Evolutionary conservation across 495 filamentous ascomycete genomes (phyloP), one percentile per base, ranked within the genome.

Genomic region (Sporormia fimetaria): DNA sequence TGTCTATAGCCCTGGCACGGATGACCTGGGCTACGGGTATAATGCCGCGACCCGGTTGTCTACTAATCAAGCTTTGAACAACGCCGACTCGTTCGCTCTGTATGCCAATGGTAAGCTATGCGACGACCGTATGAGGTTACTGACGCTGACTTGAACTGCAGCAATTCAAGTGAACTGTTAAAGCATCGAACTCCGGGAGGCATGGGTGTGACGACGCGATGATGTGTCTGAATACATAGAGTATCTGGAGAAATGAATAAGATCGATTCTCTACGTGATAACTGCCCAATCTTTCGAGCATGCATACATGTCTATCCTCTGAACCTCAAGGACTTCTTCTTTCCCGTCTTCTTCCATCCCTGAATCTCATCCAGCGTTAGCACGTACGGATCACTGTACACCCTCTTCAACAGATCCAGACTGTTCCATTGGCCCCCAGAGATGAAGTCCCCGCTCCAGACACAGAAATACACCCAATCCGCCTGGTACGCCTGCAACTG

Each of bases 51-150:
- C 51, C 1, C 39, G 55, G 10, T 55, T 80, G 18, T 60, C 51
- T 4, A 58, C 60, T 0, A 39, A 51, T 9, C 46, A 69, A 33
- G 75, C 74, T 21, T 44, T 80, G 18, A 51, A 60, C 40, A 78
- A 81, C 50, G 76, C 76, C 14, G 76, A 80, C 55, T 68, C 71
- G 0, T 80, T 75, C 49, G 67, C 76, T 0, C 56, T 80, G 17
- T 80, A 73, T 54, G 68, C 75, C 17, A 76, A 76, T 46, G 67
- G 67, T 68, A 47, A 54, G 60, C 62, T 25, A n/a, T n/a, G n/a
- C n/a, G n/a, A n/a, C n/a, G n/a, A n/a, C n/a, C n/a, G n/a, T n/a
- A n/a, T n/a, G n/a, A n/a, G n/a, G n/a, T n/a, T n/a, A n/a, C n/a
- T n/a, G n/a, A n/a, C n/a, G n/a, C n/a, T n/a, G n/a, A n/a, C n/a